Percentiles rank a stretch among this genome's conserved stretches.
phyloP scores from a whole-genome alignment of 352 stramenopile genomes.

The Phytopythium delawarense region DNA sequence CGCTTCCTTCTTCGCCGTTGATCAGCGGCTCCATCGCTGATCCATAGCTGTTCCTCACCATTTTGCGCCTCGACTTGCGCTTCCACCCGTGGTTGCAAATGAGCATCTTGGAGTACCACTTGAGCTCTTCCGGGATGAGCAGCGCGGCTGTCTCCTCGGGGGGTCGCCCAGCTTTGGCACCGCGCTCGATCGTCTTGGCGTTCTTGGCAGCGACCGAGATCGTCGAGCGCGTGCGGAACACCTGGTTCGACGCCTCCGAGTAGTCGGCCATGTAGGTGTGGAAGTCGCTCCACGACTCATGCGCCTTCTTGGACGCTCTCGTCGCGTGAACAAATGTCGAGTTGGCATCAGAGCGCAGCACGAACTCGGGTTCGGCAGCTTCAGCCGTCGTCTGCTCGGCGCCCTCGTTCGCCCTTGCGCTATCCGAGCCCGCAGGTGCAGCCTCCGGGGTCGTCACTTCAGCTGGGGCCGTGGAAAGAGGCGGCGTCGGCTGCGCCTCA shows the following conservation, averaged over 20 bases:
- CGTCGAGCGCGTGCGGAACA: conserved; percentile 73
- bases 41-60: not conserved
- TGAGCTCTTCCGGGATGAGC: conserved; percentile 46
- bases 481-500: not conserved
- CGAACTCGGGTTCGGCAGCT: not conserved
- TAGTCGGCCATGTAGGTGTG: conserved; percentile 55
- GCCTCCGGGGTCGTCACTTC: not conserved
- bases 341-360: not conserved
- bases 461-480: not conserved
- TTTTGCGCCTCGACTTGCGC: conserved; percentile 51
- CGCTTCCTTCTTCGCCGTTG: not conserved
- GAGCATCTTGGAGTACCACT: conserved; percentile 77
- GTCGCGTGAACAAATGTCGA: conserved; percentile 15
- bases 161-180: conserved; percentile 32
- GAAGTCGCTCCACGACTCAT: conserved; percentile 58
- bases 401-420: not conserved
- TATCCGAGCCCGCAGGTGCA: no score
- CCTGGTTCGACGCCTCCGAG: conserved; percentile 47
- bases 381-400: not conserved
- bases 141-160: conserved; percentile 17
- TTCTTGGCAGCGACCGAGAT: conserved; percentile 60
- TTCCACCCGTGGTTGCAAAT: conserved; percentile 79
- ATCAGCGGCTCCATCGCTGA: not conserved
- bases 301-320: conserved; percentile 36
- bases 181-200: conserved; percentile 33